These are phyloP conservation scores for Diplodia seriata DNA, from an alignment of 2,329 filamentous ascomycete genomes.

Conservation along the genomic window DNA sequence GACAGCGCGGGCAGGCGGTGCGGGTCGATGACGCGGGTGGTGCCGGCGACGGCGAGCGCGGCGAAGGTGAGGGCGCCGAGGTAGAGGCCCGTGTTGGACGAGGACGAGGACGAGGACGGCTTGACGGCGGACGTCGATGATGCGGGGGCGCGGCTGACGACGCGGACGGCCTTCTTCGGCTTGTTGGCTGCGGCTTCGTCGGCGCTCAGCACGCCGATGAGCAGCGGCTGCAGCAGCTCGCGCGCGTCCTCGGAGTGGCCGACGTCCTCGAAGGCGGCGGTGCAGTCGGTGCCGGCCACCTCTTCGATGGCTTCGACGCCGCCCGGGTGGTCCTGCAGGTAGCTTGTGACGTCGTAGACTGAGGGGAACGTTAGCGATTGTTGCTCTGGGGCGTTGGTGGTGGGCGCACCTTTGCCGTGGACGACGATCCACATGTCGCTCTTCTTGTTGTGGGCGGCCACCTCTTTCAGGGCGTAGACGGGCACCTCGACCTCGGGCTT, in stretches of 20 bases:
- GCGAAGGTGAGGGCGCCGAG: not conserved
- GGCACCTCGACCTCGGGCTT: constrained; percentile 33
- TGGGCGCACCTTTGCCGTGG: constrained; percentile 54
- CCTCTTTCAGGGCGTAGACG: constrained; percentile 50
- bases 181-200: constrained; percentile 32
- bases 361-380: not conserved
- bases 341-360: constrained; percentile 67
- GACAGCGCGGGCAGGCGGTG: not conserved
- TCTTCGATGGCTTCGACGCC: constrained; percentile 51
- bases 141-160: constrained; percentile 20
- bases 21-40: not conserved
- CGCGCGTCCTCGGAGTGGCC: constrained; percentile 56
- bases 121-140: not conserved
- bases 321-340: constrained; percentile 64
- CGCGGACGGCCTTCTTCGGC: constrained; percentile 34
- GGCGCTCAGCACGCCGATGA: constrained; percentile 45
- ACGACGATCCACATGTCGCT: constrained; percentile 63
- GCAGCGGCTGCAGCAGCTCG: constrained; percentile 50
- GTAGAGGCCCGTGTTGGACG: not conserved
- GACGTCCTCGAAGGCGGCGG: constrained; percentile 52
- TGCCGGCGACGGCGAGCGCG: constrained; percentile 4
- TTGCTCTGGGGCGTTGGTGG: not conserved
- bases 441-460: constrained; percentile 58
- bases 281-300: constrained; percentile 52
- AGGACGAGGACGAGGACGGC: not conserved